Conservation (phyloP, 1,284 basidiomycete species). For the Papiliotrema flavescens region DNA sequence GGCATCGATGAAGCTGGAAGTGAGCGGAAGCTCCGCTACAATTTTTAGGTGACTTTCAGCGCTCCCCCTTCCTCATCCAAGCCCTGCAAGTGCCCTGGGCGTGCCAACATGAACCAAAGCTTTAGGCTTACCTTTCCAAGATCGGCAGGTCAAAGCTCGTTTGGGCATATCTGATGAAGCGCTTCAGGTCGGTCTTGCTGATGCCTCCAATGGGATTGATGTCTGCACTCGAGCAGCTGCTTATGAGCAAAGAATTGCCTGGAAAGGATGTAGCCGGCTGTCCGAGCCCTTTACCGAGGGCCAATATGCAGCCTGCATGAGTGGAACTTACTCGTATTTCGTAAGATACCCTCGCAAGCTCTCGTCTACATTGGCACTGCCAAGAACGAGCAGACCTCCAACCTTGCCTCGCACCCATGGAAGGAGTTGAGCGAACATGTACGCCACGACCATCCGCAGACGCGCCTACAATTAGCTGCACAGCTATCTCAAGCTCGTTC, state of each 20-base stretch:
- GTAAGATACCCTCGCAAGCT: conserved; percentile 95
- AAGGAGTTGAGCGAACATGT: conserved; percentile 92
- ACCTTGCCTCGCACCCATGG: conserved; percentile 84
- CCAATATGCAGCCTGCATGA: too few species aligned
- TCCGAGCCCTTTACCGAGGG: too few species aligned
- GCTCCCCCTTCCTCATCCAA: too few species aligned
- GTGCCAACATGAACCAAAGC: too few species aligned
- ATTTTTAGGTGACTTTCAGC: too few species aligned
- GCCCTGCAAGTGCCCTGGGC: too few species aligned
- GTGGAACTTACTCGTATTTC: conserved; percentile 90
- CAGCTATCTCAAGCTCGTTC: too few species aligned
- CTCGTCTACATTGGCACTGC: conserved; percentile 97
- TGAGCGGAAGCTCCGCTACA: too few species aligned
- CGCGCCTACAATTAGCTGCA: conserved; percentile 59
- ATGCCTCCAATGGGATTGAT: conserved; percentile 98
- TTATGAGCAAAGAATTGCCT: neutral
- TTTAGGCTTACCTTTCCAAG: conserved; percentile 60
- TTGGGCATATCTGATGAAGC: conserved; percentile 84
- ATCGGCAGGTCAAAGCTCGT: conserved; percentile 79
- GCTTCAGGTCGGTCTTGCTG: conserved; percentile 95
- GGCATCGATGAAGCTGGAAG: conserved; percentile 78
- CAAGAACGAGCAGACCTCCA: conserved; percentile 88
- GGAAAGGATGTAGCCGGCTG: too few species aligned
- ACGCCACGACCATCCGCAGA: conserved; percentile 92
- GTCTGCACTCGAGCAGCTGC: conserved; percentile 68